Percentiles rank a stretch among this genome's conserved stretches.
These are phyloP conservation scores for Citrus hindsii DNA, from an alignment of 345 rosid species.

Conservation along the genomic window DNA sequence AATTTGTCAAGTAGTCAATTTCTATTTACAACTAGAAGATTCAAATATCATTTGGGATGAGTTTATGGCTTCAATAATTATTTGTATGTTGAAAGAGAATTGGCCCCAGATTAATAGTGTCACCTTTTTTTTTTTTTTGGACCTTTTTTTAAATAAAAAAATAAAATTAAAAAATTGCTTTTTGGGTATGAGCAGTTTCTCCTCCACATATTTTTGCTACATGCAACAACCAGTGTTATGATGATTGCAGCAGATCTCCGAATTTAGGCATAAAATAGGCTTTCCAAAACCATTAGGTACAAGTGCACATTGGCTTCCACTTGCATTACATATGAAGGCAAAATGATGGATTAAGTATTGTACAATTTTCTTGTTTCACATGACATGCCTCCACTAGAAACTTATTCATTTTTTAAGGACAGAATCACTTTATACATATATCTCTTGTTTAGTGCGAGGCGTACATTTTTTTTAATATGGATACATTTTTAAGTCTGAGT, in stretches of 20 bases:
- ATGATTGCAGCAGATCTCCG: constrained; percentile 6
- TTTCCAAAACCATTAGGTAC: constrained; percentile 1
- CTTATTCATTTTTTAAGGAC: not conserved
- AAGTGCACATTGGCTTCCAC: not conserved
- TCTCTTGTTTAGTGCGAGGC: no score
- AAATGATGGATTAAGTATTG: not conserved
- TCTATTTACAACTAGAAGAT: not conserved
- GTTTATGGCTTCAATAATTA: not conserved
- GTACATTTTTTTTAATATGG: no score
- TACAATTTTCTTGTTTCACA: not conserved
- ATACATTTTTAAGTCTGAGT: no score
- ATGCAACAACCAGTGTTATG: constrained; percentile 12
- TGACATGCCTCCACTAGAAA: not conserved
- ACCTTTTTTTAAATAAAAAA: no score
- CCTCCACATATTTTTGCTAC: constrained; percentile 2
- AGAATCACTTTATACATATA: no score
- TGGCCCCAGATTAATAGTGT: constrained; percentile 10
- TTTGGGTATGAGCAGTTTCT: not conserved
- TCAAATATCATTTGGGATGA: not conserved
- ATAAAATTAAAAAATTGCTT: no score
- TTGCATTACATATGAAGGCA: not conserved
- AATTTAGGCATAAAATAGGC: constrained; percentile 29
- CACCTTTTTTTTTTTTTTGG: not conserved
- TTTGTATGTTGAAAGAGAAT: not conserved
- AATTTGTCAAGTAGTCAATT: not conserved